Evolutionary conservation across 805 yeast genomes (phyloP), one percentile per base, ranked within the genome.

Genomic region (Tetrapisispora taiwanensis): DNA sequence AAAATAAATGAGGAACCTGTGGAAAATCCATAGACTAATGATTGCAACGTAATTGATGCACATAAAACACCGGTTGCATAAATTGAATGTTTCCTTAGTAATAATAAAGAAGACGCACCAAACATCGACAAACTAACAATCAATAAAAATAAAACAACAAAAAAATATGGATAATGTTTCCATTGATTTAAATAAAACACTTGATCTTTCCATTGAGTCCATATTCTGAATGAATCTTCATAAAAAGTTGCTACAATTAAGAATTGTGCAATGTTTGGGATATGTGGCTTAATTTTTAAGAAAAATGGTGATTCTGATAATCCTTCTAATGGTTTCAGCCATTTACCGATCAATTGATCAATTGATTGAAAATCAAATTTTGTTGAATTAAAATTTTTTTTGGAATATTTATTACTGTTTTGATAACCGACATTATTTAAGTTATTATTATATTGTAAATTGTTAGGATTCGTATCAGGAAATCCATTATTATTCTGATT

Each of bases 231-330:
- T 3, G 95, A 76, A 59, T 92, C 97, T 66, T 90, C 97, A 52
- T 79, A 76, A 61, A 89, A 90, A 0, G 97, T 92, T 40, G 95
- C 95, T 45, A 90, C 95, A 49, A 90, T 89, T 52, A 89, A 76
- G 48, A 85, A 78, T 46, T 97, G 74, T 32, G 96, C 97, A 55
- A 90, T 76, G 19, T 79, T 79, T 8, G 97, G 97, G 40, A 89
- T 81, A 55, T 78, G 81, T 0, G 90, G 90, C 60, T 74, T 80
- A 37, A 81, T 59, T 30, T 48, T 49, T 24, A 42, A 76, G 69
- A 52, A 72, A 61, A 43, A 66, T 54, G 69, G 78, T 65, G 44
- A 68, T 60, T 67, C 81, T 74, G 58, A 78, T 61, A 48, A 62
- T 49, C 49, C 75, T 55, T 84, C 90, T 30, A 78, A 67, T 46